Evolutionary conservation across 2,329 filamentous ascomycete genomes (phyloP).

Genomic region (Cladophialophora carrionii): DNA sequence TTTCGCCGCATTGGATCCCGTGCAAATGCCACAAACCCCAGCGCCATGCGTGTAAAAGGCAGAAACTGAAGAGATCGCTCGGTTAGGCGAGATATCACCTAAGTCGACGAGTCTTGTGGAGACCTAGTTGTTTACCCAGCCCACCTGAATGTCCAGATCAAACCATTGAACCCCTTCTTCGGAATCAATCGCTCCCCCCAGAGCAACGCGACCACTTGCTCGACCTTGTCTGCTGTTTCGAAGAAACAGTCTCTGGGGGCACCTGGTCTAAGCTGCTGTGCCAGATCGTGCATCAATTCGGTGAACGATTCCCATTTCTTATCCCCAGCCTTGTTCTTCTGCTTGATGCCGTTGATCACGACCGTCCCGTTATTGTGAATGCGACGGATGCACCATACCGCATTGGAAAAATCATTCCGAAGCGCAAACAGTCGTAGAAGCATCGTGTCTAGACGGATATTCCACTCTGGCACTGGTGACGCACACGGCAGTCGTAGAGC

Average conservation of each 20-base stretch:
- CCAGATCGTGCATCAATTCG: conserved; percentile 18
- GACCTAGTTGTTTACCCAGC: conserved; percentile 12
- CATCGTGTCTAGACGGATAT: conserved; percentile 31
- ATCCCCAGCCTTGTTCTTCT: conserved; percentile 20
- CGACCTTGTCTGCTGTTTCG: conserved; percentile 20
- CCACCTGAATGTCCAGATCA: conserved; percentile 36
- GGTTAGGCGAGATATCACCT: not conserved
- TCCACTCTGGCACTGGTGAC: conserved; percentile 31
- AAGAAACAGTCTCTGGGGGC: conserved; percentile 6
- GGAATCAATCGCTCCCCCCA: conserved; percentile 30
- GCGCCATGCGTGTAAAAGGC: conserved; percentile 1
- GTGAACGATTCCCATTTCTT: conserved; percentile 22
- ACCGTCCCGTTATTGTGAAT: conserved; percentile 22
- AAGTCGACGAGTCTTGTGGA: not conserved
- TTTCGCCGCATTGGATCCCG: not conserved
- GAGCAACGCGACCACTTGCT: conserved; percentile 20
- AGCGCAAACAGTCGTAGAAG: conserved; percentile 30
- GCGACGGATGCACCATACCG: conserved; percentile 23
- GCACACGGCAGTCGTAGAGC: conserved; percentile 33
- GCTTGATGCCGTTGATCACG: conserved; percentile 25
- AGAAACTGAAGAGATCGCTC: not conserved
- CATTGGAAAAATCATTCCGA: conserved; percentile 24
- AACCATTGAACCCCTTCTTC: conserved; percentile 28
- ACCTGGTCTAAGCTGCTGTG: conserved; percentile 11
- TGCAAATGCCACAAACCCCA: conserved; percentile 1